phyloP scores from a whole-genome alignment of 176 grass and related monocot species.

The Echinochloa phyllopogon region DNA sequence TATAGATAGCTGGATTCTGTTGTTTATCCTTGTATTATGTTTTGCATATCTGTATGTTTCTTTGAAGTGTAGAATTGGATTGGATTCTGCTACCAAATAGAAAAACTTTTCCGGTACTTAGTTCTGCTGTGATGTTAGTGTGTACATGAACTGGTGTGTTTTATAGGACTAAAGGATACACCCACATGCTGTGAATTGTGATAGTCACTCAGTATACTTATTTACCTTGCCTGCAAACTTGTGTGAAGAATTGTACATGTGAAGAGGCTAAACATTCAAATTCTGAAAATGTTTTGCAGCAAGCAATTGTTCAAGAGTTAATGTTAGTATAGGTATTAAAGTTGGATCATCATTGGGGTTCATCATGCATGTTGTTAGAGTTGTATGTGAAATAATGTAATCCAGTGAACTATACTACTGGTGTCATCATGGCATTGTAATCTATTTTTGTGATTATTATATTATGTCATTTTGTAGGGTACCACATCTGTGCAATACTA shows the following conservation, averaged over 20 bases:
- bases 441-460: not conserved
- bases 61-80: conserved; percentile 1
- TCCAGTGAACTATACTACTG: not conserved
- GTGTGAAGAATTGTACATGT: not conserved
- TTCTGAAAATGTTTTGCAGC: not conserved
- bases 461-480: not conserved
- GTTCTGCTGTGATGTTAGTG: not conserved
- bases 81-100: not conserved
- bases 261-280: not conserved
- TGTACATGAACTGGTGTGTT: not conserved
- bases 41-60: not conserved
- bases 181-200: not conserved
- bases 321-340: not conserved
- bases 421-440: conserved; percentile 1
- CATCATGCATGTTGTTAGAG: not conserved
- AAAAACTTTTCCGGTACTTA: not conserved
- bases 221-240: not conserved
- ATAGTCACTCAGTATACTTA: not conserved
- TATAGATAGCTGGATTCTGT: not conserved
- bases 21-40: conserved; percentile 23
- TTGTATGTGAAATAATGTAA: not conserved
- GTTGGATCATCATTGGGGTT: not conserved
- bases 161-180: not conserved
- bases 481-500: not conserved
- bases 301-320: not conserved